Evolutionary conservation across 2,329 filamentous ascomycete genomes (phyloP), one percentile per base, ranked within the genome.

Genomic region (Ilyonectria robusta): DNA sequence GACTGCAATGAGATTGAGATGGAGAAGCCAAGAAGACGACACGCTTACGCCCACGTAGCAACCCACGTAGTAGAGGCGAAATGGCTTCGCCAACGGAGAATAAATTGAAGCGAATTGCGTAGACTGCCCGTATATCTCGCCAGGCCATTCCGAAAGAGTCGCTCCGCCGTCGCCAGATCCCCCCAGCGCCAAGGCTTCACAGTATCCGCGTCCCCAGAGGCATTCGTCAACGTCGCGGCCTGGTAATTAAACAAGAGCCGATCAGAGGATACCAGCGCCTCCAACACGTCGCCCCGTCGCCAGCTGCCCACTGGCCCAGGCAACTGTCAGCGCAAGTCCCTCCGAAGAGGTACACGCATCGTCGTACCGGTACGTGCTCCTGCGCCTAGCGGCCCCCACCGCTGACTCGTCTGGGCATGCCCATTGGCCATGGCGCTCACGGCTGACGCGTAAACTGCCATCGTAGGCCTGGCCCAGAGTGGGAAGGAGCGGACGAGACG

Each of bases 361-460:
- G 50, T 65, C 51, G 75, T 77, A 76, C 71, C 65, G 51, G 69
- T 77, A 77, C 75, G 62, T 69, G 33, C 59, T 62, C 71, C 68
- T 75, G 75, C 74, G 68, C 73, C 72, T 71, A 75, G 68, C 47
- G 51, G 67, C 62, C 71, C 72, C 74, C 72, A 68, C 75, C 67
- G 62, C 37, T 42, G 59, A 57, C 63, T 35, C 40, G 59, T 53
- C 51, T 33, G 58, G 57, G 33, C 29, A 47, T 68, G 21, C 31
- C 78, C 67, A 80, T 80, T 80, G 79, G 79, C 51, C 64, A 69
- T 66, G 51, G 58, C 62, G 57, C 65, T 70, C 68, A 69, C 72
- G 74, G 79, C 79, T 81, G 79, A 81, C 79, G 79, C 79, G 79
- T 80, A 80, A 79, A 79, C 77, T 78, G 75, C 72, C 75, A 75